These are phyloP conservation scores for Fistulina hepatica DNA, from an alignment of 1,284 basidiomycete genomes.

Conservation along the genomic window DNA sequence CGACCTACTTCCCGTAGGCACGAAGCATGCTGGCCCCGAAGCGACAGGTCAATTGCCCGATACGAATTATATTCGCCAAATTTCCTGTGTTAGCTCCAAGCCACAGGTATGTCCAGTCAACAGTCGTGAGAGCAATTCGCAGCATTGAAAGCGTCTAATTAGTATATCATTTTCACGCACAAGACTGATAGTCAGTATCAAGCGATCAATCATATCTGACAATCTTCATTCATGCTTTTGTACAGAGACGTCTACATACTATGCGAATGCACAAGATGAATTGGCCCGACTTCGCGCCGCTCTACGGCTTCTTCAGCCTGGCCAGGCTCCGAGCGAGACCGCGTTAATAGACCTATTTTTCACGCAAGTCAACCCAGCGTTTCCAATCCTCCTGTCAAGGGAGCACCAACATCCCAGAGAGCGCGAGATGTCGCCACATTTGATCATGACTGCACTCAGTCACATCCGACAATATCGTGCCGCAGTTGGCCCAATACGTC, in stretches of 20 bases:
- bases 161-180: constrained; percentile 18
- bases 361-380: constrained; percentile 10
- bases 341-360: constrained; percentile 11
- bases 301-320: constrained; percentile 10
- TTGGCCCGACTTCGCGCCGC: neutral
- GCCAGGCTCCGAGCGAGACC: constrained; percentile 10
- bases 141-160: constrained; percentile 2
- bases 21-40: constrained; percentile 16
- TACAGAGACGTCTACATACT: neutral
- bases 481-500: constrained; percentile 8
- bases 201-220: neutral
- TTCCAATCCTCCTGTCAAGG: constrained; percentile 13
- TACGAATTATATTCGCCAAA: constrained; percentile 12
- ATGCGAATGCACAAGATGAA: neutral
- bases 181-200: constrained; percentile 10
- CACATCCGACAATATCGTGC: constrained; percentile 14
- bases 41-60: constrained; percentile 11
- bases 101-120: constrained; percentile 9
- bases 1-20: constrained; percentile 18
- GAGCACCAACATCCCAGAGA: constrained; percentile 10
- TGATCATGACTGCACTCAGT: constrained; percentile 15
- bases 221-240: too few species aligned
- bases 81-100: constrained; percentile 10
- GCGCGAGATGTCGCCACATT: constrained; percentile 10
- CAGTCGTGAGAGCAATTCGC: neutral